A percentile compares a stretch with the other conserved stretches of the same genome.
Evolutionary conservation across 192 early-diverging fungal genomes (phyloP).

Genomic region (Backusella mclennaniae): DNA sequence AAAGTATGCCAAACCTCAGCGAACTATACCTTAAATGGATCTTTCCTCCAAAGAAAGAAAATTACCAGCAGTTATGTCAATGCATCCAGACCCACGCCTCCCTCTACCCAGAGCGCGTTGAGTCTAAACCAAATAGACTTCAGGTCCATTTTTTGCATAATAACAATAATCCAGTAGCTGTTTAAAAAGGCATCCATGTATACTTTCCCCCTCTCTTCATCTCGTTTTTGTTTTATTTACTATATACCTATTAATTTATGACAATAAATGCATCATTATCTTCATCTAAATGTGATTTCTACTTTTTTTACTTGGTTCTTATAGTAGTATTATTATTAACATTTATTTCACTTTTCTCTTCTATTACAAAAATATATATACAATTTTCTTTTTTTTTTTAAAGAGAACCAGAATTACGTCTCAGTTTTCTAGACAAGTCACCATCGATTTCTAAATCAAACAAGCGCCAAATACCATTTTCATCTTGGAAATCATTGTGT

Average conservation of each 20-base stretch:
- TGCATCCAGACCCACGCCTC: background rate
- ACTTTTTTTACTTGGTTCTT: no score
- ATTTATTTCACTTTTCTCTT: background rate
- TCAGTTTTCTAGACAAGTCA: slow-evolving; percentile 26
- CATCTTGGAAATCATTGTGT: slow-evolving; percentile 87
- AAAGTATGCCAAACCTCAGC: background rate
- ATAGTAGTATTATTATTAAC: background rate
- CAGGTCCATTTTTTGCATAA: background rate
- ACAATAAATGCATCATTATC: background rate
- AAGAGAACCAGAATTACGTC: slow-evolving; percentile 5
- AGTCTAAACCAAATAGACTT: background rate
- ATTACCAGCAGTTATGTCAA: slow-evolving; percentile 1
- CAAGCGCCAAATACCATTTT: slow-evolving; percentile 64
- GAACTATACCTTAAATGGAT: slow-evolving; percentile 8
- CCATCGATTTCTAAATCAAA: slow-evolving; percentile 48
- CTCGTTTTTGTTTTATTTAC: background rate
- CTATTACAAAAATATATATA: slow-evolving; percentile 7
- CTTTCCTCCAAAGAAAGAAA: slow-evolving; percentile 9
- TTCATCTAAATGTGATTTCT: background rate
- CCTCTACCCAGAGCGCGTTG: background rate
- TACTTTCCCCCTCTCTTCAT: background rate
- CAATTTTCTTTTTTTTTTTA: slow-evolving; percentile 6
- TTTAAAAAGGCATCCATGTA: background rate
- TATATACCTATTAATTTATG: background rate
- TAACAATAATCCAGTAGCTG: background rate